phyloP scores from a whole-genome alignment of 2,329 filamentous ascomycete species.

The Curvularia sp. region DNA sequence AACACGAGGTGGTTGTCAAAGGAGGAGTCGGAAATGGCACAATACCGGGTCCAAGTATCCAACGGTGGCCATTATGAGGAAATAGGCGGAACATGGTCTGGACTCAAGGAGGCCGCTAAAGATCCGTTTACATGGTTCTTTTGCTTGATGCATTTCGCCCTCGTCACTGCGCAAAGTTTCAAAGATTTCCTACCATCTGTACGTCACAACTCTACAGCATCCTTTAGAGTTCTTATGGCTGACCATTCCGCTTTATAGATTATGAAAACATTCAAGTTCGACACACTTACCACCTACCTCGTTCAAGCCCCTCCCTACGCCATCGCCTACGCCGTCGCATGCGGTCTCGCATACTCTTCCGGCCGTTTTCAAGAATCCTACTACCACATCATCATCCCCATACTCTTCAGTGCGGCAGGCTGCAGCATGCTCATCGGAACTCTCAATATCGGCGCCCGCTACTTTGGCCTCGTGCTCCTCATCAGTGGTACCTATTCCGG shows the following conservation, averaged over 20 bases:
- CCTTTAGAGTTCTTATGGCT: neutral
- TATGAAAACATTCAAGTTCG: constrained; percentile 31
- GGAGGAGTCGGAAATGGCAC: constrained; percentile 34
- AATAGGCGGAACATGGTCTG: constrained; percentile 50
- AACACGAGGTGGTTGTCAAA: constrained; percentile 23
- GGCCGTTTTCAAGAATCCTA: constrained; percentile 41
- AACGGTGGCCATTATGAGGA: constrained; percentile 49
- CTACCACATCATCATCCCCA: constrained; percentile 38
- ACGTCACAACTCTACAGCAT: neutral
- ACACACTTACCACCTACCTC: constrained; percentile 46
- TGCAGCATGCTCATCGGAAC: constrained; percentile 40
- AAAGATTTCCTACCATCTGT: constrained; percentile 45
- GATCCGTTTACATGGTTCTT: constrained; percentile 54
- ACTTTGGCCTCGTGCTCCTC: constrained; percentile 40
- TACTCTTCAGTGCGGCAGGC: constrained; percentile 31
- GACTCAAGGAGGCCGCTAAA: constrained; percentile 47
- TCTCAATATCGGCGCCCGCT: constrained; percentile 39
- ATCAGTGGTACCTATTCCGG: constrained; percentile 50
- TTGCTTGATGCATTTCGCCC: constrained; percentile 50
- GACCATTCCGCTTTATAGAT: constrained; percentile 16
- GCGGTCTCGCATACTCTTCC: constrained; percentile 35
- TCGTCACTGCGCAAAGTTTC: constrained; percentile 44
- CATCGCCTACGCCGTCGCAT: constrained; percentile 38
- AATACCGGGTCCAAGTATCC: constrained; percentile 39
- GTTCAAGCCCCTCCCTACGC: constrained; percentile 53